phyloP scores from a whole-genome alignment of 805 yeast genomes.

The Tanozyma kutaoensis region DNA sequence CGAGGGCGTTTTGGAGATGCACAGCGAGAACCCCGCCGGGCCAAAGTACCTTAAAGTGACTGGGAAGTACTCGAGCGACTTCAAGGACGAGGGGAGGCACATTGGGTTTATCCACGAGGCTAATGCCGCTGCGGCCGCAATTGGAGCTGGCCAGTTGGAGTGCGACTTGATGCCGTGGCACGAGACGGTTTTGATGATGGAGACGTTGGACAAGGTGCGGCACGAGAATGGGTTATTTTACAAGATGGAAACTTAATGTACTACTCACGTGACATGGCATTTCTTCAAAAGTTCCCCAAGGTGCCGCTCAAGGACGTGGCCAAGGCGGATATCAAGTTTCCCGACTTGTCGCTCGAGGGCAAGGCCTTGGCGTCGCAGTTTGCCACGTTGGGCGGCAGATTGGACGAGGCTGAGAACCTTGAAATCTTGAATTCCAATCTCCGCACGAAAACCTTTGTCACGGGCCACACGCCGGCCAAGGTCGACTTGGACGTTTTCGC shows the following conservation, averaged over 20 bases:
- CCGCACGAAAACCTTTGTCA: slow-evolving; percentile 56
- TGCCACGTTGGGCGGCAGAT: slow-evolving; percentile 53
- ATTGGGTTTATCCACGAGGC: slow-evolving; percentile 46
- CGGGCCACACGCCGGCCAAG: slow-evolving; percentile 52
- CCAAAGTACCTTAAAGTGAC: slow-evolving; percentile 17
- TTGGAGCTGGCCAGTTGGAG: slow-evolving; percentile 23
- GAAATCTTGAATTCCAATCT: slow-evolving; percentile 51
- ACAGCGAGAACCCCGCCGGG: slow-evolving; percentile 19
- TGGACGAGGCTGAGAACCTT: slow-evolving; percentile 32
- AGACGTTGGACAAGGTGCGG: slow-evolving; percentile 34
- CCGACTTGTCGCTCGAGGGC: slow-evolving; percentile 30
- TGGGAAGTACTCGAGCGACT: slow-evolving; percentile 13
- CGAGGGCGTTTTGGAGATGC: slow-evolving; percentile 17
- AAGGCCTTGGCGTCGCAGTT: slow-evolving; percentile 70
- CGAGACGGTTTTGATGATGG: slow-evolving; percentile 35
- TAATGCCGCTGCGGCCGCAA: slow-evolving; percentile 35
- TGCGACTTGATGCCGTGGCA: slow-evolving; percentile 24
- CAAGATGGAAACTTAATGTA: neutral
- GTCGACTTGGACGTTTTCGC: slow-evolving; percentile 66
- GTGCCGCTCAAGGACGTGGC: slow-evolving; percentile 16
- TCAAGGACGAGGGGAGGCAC: slow-evolving; percentile 21
- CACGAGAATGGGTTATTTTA: slow-evolving; percentile 26
- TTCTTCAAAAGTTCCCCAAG: slow-evolving; percentile 16
- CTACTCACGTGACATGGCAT: too few relatives aligned
- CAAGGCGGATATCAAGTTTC: slow-evolving; percentile 9